Percentiles rank a stretch among this genome's conserved stretches.
phyloP scores from a whole-genome alignment of 495 filamentous ascomycete species.

The Penicillium lagena region DNA sequence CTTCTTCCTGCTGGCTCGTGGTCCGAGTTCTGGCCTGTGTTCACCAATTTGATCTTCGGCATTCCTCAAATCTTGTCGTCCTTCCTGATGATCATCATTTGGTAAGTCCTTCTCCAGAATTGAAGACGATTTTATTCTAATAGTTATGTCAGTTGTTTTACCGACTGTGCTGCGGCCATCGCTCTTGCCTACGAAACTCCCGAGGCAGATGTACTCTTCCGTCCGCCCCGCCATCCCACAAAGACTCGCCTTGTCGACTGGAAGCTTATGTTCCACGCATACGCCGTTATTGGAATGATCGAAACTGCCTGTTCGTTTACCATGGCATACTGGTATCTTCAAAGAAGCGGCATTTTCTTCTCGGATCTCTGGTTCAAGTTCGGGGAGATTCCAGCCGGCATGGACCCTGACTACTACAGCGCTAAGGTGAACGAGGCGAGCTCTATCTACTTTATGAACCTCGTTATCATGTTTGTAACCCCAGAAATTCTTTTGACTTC shows the following conservation, averaged over 20 bases:
- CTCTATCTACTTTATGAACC: constrained; percentile 25
- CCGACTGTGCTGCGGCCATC: constrained; percentile 49
- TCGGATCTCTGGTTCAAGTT: constrained; percentile 52
- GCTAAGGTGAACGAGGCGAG: constrained; percentile 37
- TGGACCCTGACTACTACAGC: constrained; percentile 41
- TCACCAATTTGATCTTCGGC: constrained; percentile 62
- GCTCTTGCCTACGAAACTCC: constrained; percentile 58
- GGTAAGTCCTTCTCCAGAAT: constrained; percentile 38
- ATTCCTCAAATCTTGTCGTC: constrained; percentile 60
- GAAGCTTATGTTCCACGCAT: constrained; percentile 56
- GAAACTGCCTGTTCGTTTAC: constrained; percentile 54
- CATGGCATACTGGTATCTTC: constrained; percentile 58
- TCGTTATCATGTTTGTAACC: constrained; percentile 20
- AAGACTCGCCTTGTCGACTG: constrained; percentile 61
- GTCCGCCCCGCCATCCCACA: constrained; percentile 51
- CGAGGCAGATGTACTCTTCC: constrained; percentile 52
- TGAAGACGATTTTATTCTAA: no score
- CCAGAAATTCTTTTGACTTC: neutral
- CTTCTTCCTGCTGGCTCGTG: constrained; percentile 59
- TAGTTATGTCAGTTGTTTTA: constrained; percentile 47
- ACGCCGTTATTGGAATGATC: constrained; percentile 55
- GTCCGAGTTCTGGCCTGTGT: constrained; percentile 62
- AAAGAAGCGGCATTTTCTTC: constrained; percentile 37
- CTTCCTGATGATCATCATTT: constrained; percentile 64
- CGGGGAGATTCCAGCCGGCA: constrained; percentile 35